phyloP scores from a whole-genome alignment of 768 basidiomycete genomes.

The Crucibulum laeve region DNA sequence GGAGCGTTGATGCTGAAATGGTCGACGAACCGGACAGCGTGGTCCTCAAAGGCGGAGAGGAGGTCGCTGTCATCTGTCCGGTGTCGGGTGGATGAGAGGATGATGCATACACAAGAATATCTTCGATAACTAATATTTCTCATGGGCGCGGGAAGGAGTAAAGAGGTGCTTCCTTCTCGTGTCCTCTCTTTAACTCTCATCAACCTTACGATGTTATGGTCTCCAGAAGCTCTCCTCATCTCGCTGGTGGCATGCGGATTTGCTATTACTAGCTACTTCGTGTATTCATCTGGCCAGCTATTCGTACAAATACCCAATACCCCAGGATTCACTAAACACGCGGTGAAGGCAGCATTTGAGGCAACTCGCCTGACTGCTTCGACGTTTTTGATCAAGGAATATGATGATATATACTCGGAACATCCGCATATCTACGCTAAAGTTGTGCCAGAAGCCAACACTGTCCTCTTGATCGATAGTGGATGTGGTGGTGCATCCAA shows the following conservation, averaged over 20 bases:
- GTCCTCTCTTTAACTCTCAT: constrained; percentile 2
- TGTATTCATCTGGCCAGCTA: constrained; percentile 11
- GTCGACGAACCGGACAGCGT: constrained; percentile 50
- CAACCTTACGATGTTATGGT: constrained; percentile 1
- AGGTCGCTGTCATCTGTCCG: constrained; percentile 76
- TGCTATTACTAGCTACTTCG: constrained; percentile 10
- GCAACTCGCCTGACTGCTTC: constrained; percentile 22
- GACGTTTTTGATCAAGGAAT: constrained; percentile 43
- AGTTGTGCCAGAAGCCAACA: constrained; percentile 28
- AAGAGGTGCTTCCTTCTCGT: not conserved
- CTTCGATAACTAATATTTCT: no score
- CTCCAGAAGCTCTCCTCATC: constrained; percentile 4
- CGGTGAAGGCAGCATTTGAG: constrained; percentile 21
- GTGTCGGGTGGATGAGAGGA: constrained; percentile 67
- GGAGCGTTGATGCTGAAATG: constrained; percentile 84
- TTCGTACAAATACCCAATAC: constrained; percentile 2
- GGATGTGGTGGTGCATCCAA: constrained; percentile 48
- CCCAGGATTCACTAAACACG: not conserved
- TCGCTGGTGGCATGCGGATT: constrained; percentile 10
- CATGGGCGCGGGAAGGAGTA: not conserved
- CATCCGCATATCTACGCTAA: constrained; percentile 54
- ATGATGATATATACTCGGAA: constrained; percentile 47
- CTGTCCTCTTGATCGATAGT: constrained; percentile 48
- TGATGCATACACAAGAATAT: no score
- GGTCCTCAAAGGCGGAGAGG: constrained; percentile 63